Conservation (phyloP, 2,329 filamentous ascomycete species). For the Penicillium rolfsii region DNA sequence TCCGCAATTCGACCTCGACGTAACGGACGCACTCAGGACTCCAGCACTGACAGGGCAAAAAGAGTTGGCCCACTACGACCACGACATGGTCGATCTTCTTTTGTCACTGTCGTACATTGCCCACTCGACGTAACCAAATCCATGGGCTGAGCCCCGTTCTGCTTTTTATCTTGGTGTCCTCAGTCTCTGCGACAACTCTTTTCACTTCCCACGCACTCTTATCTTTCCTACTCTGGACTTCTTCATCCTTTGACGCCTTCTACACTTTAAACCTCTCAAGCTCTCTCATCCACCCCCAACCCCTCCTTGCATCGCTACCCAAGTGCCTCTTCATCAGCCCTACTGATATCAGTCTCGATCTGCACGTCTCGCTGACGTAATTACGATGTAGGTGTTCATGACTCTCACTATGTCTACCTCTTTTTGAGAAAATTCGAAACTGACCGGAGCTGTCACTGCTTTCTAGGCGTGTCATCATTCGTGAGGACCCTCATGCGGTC, state of each 20-base stretch:
- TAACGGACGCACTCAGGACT: constrained; percentile 8
- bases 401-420: not conserved
- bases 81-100: constrained; percentile 21
- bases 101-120: constrained; percentile 32
- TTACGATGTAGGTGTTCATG: constrained; percentile 31
- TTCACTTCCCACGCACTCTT: not conserved
- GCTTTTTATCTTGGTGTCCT: constrained; percentile 5
- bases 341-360: constrained; percentile 1
- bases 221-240: constrained; percentile 1
- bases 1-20: constrained; percentile 15
- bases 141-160: constrained; percentile 20
- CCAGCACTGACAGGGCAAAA: not conserved
- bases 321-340: constrained; percentile 3
- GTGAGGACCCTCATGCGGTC: constrained; percentile 69
- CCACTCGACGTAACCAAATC: constrained; percentile 34
- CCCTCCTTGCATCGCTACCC: not conserved
- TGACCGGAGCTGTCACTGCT: constrained; percentile 13
- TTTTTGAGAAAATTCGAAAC: not conserved
- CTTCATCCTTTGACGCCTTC: constrained; percentile 1
- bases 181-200: not conserved
- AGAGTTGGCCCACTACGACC: constrained; percentile 12
- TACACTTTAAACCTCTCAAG: not conserved
- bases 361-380: constrained; percentile 33
- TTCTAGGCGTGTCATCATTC: constrained; percentile 79
- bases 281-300: not conserved